phyloP scores from a whole-genome alignment of 2,329 filamentous ascomycete genomes.

The Talaromyces sp. region DNA sequence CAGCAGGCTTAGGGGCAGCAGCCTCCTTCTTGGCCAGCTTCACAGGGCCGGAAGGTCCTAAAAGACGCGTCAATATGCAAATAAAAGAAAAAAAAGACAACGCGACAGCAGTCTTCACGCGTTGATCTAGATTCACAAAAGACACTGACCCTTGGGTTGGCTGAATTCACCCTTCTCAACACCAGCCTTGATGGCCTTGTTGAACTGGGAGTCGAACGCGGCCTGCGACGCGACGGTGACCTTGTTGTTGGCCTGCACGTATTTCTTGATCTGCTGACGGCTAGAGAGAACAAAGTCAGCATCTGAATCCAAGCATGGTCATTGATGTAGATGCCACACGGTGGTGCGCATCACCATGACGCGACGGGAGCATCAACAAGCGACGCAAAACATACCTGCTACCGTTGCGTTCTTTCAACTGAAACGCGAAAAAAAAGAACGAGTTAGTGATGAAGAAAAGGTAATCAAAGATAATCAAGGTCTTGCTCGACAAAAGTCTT shows the following conservation, averaged over 20 bases:
- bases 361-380: constrained; percentile 9
- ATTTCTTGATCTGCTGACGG: constrained; percentile 71
- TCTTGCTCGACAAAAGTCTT: background rate
- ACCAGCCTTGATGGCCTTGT: constrained; percentile 75
- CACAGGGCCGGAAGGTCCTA: constrained; percentile 80
- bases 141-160: constrained; percentile 81
- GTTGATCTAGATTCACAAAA: background rate
- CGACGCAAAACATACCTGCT: constrained; percentile 55
- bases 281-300: constrained; percentile 32
- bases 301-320: constrained; percentile 19
- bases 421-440: constrained; percentile 25
- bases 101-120: background rate
- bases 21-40: constrained; percentile 81
- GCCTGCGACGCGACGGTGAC: constrained; percentile 51
- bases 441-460: background rate
- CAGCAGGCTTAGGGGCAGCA: constrained; percentile 39
- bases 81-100: background rate
- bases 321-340: constrained; percentile 21
- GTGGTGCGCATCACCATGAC: constrained; percentile 22
- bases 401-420: constrained; percentile 69
- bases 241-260: constrained; percentile 68
- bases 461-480: background rate
- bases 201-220: constrained; percentile 71
- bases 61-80: constrained; percentile 22
- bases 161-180: constrained; percentile 83